Percentiles rank a stretch among this genome's conserved stretches.
Conservation (phyloP, 2,329 filamentous ascomycete species). For the Penicillium glabrum region DNA sequence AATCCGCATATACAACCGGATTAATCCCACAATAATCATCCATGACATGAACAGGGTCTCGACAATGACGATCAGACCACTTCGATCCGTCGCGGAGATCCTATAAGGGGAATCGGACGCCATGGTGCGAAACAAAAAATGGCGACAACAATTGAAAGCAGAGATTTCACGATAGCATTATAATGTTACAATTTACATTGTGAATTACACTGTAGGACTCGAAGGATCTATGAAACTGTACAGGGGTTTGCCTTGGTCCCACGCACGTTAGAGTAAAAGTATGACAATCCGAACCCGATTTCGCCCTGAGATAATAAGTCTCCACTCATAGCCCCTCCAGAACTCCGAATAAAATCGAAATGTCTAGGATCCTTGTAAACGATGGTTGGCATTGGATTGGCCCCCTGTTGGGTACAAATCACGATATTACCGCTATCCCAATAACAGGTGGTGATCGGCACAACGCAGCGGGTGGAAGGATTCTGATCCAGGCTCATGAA, state of each 20-base stretch:
- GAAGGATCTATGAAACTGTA: background rate
- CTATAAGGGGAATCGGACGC: slow-evolving; percentile 7
- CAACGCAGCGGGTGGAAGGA: background rate
- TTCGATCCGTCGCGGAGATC: slow-evolving; percentile 16
- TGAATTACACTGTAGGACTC: background rate
- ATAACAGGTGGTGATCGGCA: background rate
- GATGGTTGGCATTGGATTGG: background rate
- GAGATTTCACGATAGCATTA: background rate
- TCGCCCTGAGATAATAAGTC: background rate
- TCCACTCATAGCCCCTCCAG: background rate
- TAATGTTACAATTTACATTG: background rate
- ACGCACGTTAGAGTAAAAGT: background rate
- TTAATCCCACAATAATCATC: slow-evolving; percentile 18
- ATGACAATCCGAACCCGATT: background rate
- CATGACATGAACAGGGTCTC: slow-evolving; percentile 24
- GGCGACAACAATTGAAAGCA: too few species aligned
- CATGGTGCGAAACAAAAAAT: slow-evolving; percentile 4
- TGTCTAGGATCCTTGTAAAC: background rate
- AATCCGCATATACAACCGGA: slow-evolving; percentile 23
- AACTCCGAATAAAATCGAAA: background rate
- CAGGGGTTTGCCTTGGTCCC: background rate
- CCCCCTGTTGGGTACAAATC: background rate
- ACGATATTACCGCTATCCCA: background rate
- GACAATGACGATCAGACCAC: slow-evolving; percentile 16
- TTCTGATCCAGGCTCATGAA: background rate